Conservation (phyloP, 1,284 basidiomycete genomes). For the Testicularia cyperi region DNA sequence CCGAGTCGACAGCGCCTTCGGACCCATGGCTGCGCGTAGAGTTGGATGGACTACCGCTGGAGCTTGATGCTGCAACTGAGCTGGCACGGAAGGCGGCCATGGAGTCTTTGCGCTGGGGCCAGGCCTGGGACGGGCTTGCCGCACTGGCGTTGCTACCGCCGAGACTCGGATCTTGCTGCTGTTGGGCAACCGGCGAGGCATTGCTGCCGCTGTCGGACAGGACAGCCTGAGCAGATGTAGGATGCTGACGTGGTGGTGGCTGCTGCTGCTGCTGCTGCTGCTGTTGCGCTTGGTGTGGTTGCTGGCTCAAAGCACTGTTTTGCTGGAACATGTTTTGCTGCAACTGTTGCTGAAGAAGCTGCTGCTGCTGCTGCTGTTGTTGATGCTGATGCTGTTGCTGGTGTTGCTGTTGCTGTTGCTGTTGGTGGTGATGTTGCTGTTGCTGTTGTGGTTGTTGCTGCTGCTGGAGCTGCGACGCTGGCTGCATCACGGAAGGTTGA, state of each 20-base stretch:
- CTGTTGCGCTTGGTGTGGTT: not conserved
- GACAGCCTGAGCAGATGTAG: not conserved
- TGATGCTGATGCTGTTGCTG: not conserved
- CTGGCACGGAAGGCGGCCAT: conserved; percentile 22
- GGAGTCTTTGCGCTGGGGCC: conserved; percentile 7
- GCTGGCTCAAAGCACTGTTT: too few species aligned
- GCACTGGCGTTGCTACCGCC: conserved; percentile 1
- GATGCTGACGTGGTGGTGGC: not conserved
- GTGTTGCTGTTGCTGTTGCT: conserved; percentile 2
- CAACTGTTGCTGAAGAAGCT: not conserved
- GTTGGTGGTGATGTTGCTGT: conserved; percentile 4
- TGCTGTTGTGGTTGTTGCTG: not conserved
- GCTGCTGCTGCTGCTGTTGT: conserved; percentile 2
- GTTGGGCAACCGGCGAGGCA: too few species aligned
- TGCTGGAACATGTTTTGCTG: too few species aligned
- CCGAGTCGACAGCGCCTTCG: conserved; percentile 7
- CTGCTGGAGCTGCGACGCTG: too few species aligned
- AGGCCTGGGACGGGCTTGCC: conserved; percentile 7
- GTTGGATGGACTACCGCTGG: conserved; percentile 4
- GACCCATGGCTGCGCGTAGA: conserved; percentile 11
- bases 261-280: not conserved
- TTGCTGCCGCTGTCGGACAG: not conserved
- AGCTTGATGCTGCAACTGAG: conserved; percentile 17
- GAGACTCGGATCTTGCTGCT: not conserved
- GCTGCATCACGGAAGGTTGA: conserved; percentile 11